phyloP scores from a whole-genome alignment of 176 grass and related monocot genomes.

The Ampelocalamus luodianensis region DNA sequence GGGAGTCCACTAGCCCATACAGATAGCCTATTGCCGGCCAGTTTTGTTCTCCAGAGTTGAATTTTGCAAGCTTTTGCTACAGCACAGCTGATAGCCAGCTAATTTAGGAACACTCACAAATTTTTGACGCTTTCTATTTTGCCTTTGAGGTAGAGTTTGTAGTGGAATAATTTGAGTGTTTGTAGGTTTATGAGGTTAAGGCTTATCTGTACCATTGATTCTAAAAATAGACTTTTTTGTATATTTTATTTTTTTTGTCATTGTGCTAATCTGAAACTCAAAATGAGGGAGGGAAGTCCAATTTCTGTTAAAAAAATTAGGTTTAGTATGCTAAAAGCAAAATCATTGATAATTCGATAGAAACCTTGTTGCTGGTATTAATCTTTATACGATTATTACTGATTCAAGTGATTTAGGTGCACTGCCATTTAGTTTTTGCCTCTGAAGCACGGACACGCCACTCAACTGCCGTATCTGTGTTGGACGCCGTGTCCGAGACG shows the following conservation, averaged over 20 bases:
- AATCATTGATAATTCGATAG: background rate
- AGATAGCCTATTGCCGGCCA: background rate
- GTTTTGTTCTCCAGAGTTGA: background rate
- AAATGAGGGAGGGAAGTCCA: background rate
- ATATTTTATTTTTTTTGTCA: background rate
- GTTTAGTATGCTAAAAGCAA: background rate
- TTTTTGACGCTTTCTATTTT: background rate
- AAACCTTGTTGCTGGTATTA: background rate
- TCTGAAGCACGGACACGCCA: no score
- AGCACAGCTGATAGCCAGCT: background rate
- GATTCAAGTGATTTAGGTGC: background rate
- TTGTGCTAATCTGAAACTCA: background rate
- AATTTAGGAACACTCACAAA: background rate
- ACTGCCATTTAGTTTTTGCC: slow-evolving; percentile 10
- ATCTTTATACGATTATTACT: background rate
- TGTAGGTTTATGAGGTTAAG: background rate
- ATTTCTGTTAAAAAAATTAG: background rate
- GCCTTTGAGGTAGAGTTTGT: background rate
- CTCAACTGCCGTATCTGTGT: no score
- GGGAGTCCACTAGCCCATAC: background rate
- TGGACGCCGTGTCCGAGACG: no score
- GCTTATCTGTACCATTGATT: background rate
- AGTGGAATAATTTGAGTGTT: background rate
- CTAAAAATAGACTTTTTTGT: no score
- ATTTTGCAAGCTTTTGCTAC: background rate